Evolutionary conservation across 345 rosid species (phyloP), one percentile per base, ranked within the genome.

Genomic region (Diplotaxis tenuifolia): DNA sequence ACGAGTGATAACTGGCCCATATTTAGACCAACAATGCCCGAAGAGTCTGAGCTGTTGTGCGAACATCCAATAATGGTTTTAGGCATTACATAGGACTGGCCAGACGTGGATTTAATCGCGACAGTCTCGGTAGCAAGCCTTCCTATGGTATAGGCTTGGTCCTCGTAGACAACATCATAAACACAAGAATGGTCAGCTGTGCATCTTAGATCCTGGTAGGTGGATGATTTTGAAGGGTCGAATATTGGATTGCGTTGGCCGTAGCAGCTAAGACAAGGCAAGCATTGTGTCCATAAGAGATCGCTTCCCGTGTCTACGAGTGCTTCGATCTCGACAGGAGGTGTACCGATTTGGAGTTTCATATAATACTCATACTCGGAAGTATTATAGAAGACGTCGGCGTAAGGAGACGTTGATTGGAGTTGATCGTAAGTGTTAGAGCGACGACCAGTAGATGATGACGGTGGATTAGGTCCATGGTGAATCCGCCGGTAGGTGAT

Each of bases 171-270:
- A 7, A 16, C 0, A 19, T 9, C 4, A 34, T 53, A 72, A 32
- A 14, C 16, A 64, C 70, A 61, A 60, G 61, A 10, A 1, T 20
- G 7, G n/a, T 52, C 25, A 52, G 2, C n/a, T n/a, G n/a, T 7
- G 63, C 87, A 87, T 77, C 78, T 87, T 70, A 71, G 83, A 4
- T n/a, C 12, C n/a, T 56, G 18, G 6, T 7, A 50, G 9, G 62
- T 14, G 1, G 58, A 21, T 7, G 65, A 73, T 25, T 27, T 63
- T 0, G 58, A 25, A 55, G 65, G 77, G 32, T 73, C 58, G 12
- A 64, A 65, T 2, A 73, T 40, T 1, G 77, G 50, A 73, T 32
- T 31, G 0, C 0, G 15, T 62, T 56, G 71, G 19, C 6, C 1
- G 59, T 11, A 65, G n/a, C 77, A 73, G 59, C 45, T 29, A 42